These are phyloP conservation scores for Penstemon davidsonii DNA, from an alignment of 257 asterid genomes.

Conservation along the genomic window DNA sequence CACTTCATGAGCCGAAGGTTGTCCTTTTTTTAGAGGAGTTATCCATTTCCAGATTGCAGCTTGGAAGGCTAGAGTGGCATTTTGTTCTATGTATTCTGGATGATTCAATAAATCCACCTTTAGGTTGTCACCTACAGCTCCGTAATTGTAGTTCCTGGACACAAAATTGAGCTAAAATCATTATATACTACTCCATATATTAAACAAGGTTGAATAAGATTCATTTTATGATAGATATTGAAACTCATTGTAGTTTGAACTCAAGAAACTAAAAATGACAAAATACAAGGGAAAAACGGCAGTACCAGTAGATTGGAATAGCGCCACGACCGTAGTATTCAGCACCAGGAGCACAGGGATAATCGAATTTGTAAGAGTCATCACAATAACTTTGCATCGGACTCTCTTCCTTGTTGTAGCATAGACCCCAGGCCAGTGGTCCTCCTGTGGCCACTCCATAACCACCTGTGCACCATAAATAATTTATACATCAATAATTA, in stretches of 20 bases:
- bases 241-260: too few relatives aligned
- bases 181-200: too few relatives aligned
- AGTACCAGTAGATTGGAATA: slow-evolving; percentile 78
- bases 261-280: background rate
- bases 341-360: slow-evolving; percentile 80
- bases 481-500: background rate
- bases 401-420: slow-evolving; percentile 74
- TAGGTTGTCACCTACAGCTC: slow-evolving; percentile 59
- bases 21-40: slow-evolving; percentile 66
- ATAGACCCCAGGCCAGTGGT: slow-evolving; percentile 91
- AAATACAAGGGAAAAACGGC: background rate
- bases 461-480: slow-evolving; percentile 60
- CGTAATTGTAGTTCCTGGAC: slow-evolving; percentile 77
- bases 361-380: slow-evolving; percentile 43
- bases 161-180: background rate
- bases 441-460: slow-evolving; percentile 92
- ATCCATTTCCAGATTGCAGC: slow-evolving; percentile 86
- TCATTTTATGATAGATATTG: too few relatives aligned
- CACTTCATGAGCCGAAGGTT: slow-evolving; percentile 78
- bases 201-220: too few relatives aligned
- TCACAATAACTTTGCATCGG: slow-evolving; percentile 54
- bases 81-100: slow-evolving; percentile 89
- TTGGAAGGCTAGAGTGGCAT: slow-evolving; percentile 86
- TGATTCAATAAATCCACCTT: slow-evolving; percentile 77
- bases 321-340: slow-evolving; percentile 92